Evolutionary conservation across 176 grass and related monocot genomes (phyloP).

Genomic region (Phoenix dactylifera): DNA sequence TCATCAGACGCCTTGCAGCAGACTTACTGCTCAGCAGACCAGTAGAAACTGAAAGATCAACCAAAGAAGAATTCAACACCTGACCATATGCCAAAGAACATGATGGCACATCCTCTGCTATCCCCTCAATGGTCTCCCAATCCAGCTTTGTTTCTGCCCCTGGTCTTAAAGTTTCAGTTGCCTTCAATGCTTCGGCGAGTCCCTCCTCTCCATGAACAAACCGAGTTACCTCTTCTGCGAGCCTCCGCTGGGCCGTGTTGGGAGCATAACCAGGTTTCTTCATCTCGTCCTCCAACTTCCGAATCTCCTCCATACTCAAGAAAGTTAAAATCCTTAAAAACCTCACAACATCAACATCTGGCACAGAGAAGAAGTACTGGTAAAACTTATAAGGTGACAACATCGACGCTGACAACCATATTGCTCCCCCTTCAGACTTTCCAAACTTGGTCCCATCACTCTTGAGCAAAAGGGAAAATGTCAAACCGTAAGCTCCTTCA

Average conservation of each 20-base stretch:
- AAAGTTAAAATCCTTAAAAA: slow-evolving; percentile 83
- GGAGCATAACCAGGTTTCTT: slow-evolving; percentile 60
- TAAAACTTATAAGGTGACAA: slow-evolving; percentile 87
- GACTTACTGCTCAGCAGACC: slow-evolving; percentile 70
- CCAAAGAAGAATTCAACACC: slow-evolving; percentile 69
- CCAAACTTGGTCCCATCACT: slow-evolving; percentile 83
- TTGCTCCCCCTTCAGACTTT: slow-evolving; percentile 79
- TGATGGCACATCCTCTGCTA: slow-evolving; percentile 76
- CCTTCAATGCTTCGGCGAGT: slow-evolving; percentile 68
- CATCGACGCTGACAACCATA: slow-evolving; percentile 70
- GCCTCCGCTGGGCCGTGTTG: slow-evolving; percentile 59
- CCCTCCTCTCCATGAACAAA: slow-evolving; percentile 89
- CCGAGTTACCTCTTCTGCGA: slow-evolving; percentile 88
- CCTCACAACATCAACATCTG: slow-evolving; percentile 61
- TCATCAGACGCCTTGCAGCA: slow-evolving; percentile 53
- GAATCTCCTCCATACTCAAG: slow-evolving; percentile 67
- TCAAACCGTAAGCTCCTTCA: slow-evolving; percentile 70
- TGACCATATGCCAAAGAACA: slow-evolving; percentile 59
- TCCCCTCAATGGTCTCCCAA: slow-evolving; percentile 64
- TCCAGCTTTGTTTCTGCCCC: slow-evolving; percentile 60
- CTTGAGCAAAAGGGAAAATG: slow-evolving; percentile 85
- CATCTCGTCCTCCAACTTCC: slow-evolving; percentile 69
- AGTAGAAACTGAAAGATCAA: slow-evolving; percentile 76
- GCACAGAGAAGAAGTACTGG: slow-evolving; percentile 76
- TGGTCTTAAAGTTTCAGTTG: slow-evolving; percentile 69